These are phyloP conservation scores for Cenchrus fungigraminus DNA, from an alignment of 176 grass and related monocot genomes.

Conservation along the genomic window DNA sequence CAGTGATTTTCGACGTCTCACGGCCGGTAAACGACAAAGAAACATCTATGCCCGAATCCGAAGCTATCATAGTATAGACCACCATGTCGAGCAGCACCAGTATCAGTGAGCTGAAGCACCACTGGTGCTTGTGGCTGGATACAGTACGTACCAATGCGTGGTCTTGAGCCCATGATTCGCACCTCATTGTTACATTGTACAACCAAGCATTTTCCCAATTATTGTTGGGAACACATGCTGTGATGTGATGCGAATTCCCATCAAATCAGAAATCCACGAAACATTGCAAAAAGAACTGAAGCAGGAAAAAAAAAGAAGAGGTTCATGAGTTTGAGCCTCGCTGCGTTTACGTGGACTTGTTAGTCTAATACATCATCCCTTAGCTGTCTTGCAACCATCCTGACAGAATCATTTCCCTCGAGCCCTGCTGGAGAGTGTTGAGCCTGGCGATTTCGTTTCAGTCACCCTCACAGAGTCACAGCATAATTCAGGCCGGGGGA, in stretches of 20 bases:
- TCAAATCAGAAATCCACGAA: background rate
- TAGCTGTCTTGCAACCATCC: constrained; percentile 28
- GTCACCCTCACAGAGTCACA: background rate
- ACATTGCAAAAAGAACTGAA: background rate
- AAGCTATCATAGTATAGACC: background rate
- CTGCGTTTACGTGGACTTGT: background rate
- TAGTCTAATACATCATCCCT: background rate
- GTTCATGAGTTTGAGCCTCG: background rate
- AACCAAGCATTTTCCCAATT: background rate
- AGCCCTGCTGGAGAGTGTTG: background rate
- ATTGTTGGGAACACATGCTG: background rate
- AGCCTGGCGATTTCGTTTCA: background rate
- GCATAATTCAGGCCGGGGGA: constrained; percentile 7
- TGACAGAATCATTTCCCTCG: background rate
- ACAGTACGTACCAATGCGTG: background rate
- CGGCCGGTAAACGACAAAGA: background rate
- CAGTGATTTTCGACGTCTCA: background rate
- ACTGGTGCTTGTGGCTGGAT: background rate
- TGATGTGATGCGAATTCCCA: background rate
- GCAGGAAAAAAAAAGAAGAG: background rate
- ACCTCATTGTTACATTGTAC: background rate
- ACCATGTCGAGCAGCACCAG: no score
- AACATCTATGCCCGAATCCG: background rate
- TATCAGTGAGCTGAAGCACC: background rate
- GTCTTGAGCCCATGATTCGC: background rate